Conservation (phyloP, 768 basidiomycete genomes). For the Austroboletus eburneus region DNA sequence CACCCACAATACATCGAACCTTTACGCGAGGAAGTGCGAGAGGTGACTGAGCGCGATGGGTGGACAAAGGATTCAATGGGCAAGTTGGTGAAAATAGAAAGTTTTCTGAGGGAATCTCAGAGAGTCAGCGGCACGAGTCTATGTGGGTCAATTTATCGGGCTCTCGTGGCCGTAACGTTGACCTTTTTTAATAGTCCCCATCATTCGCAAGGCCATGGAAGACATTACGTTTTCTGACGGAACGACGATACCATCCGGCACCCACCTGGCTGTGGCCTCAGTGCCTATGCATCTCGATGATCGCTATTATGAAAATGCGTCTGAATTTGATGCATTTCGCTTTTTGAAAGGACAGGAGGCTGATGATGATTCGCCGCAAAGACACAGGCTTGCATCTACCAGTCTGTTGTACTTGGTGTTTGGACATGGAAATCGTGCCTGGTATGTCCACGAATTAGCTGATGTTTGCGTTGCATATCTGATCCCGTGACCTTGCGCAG, state of each 20-base stretch:
- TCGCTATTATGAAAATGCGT: slow-evolving; percentile 40
- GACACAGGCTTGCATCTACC: slow-evolving; percentile 28
- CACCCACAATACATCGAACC: slow-evolving; percentile 35
- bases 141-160: slow-evolving; percentile 20
- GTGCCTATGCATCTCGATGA: slow-evolving; percentile 37
- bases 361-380: slow-evolving; percentile 20
- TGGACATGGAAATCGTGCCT: slow-evolving; percentile 33
- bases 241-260: slow-evolving; percentile 36
- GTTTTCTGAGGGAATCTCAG: slow-evolving; percentile 41
- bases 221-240: slow-evolving; percentile 34
- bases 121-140: slow-evolving; percentile 32
- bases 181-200: slow-evolving; percentile 23
- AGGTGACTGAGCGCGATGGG: slow-evolving; percentile 27
- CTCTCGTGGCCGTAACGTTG: background rate
- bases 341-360: slow-evolving; percentile 31
- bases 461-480: slow-evolving; percentile 1
- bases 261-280: slow-evolving; percentile 31
- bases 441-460: slow-evolving; percentile 23
- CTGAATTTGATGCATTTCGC: slow-evolving; percentile 39
- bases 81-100: slow-evolving; percentile 37
- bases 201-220: slow-evolving; percentile 33
- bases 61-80: slow-evolving; percentile 33
- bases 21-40: slow-evolving; percentile 39
- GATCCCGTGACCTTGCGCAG: slow-evolving; percentile 19
- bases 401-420: slow-evolving; percentile 34